Base-by-base conservation (phyloP, 495 filamentous ascomycete species). In the Talaromyces liani region DNA sequence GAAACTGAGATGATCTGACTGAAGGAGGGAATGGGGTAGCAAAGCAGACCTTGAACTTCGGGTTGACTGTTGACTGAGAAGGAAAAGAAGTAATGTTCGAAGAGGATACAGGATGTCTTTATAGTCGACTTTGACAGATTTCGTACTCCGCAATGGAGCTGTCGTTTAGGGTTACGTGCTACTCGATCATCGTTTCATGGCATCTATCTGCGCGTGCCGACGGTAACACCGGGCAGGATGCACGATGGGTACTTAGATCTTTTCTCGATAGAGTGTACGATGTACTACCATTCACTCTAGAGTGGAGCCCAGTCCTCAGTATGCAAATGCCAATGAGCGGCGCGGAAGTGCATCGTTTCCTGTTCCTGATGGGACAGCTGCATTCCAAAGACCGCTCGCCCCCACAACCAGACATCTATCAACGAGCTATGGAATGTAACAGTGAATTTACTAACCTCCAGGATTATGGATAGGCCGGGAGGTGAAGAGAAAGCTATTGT, bases 401-500 rank as follows among this genome's bases (percentile, higher is more conserved):
- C 59, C 59, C 59, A 61, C 59, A 61, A 47, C 59, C 34, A 61
- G 59, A 20, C 34, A 29, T 27, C 25, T 49, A 47, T 47, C 39
- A 39, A 45, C 14, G 22, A 45, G 22, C 59, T 61, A 25, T 61
- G 59, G 59, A 61, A 61, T 61, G 59, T 61, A 61, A 61, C 34
- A 9, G 27, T 25, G 16, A 56, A 27, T n/a, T 56, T 31, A 22
- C 53, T 56, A 56, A n/a, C 53, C 18, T 56, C 53, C 27, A 29
- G 27, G 16, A 56, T 56, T 56, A 56, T 29, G 22, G 10, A 7
- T 14, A 22, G 8, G 14, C 24, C 4, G 20, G 27, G 22, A 56
- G 18, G 18, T 49, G n/a, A 22, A 24, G 36, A 22, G n/a, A 9
- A 22, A 59, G 27, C 12, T 22, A 59, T 29, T 34, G 4, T 36